Evolutionary conservation across 1,284 basidiomycete genomes (phyloP), one percentile per base, ranked within the genome.

Genomic region (Ustilago hordei): DNA sequence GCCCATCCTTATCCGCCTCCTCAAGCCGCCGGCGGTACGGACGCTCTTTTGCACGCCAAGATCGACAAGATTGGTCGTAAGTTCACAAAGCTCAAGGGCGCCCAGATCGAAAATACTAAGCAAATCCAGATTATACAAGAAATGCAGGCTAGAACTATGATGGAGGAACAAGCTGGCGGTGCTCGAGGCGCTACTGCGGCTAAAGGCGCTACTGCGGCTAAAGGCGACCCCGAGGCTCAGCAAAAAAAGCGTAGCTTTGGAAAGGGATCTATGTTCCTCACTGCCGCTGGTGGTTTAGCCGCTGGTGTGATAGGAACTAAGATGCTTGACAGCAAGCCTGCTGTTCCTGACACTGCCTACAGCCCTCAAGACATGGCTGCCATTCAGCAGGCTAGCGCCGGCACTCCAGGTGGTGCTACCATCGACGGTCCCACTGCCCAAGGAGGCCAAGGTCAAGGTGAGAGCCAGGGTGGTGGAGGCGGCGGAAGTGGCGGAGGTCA

Each of bases 291-390:
- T 31, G 74, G 64, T 69, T 8, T 23, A 28, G 39, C 1, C 8
- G 32, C 11, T 8, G 72, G 67, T 28, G 61, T 34, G 13, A 43
- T 54, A 12, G 11, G 50, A 7, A 71, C 74, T 34, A 76, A 67
- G 35, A 11, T 69, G 17, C 55, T 76, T 19, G 61, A 60, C 53
- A 71, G 69, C 54, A 71, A 70, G 45, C 74, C 74, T n/a, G 55
- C 74, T 35, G 62, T 65, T 35, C 45, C 65, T 12, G 56, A 45
- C 17, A 67, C 64, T 13, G 55, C 36, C 1, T 71, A 71, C 50
- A 59, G 28, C 28, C 58, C 28, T 23, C 12, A 43, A n/a, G 69
- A 76, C 15, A 50, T 65, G 60, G 61, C 61, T 38, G 69, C 74
- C 1, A 8, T 69, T 1, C 60, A 64, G 55, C 65, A 13, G 13